A percentile compares a stretch with the other conserved stretches of the same genome.
Evolutionary conservation across 225 moss, liverwort and hornwort species (phyloP).

Genomic region (Asterella californica): DNA sequence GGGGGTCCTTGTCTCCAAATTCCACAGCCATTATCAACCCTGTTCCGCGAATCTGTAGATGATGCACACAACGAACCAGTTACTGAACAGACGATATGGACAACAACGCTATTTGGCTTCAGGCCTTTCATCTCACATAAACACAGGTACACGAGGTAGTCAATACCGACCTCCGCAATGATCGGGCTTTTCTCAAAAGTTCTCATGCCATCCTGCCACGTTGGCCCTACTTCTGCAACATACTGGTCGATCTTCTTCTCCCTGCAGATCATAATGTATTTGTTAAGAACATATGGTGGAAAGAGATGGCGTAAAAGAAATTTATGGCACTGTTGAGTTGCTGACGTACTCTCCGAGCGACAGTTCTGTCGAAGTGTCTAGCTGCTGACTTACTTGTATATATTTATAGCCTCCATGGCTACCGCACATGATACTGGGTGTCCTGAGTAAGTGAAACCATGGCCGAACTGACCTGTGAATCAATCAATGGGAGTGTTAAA

Average conservation of each 20-base stretch:
- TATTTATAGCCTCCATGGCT: constrained; percentile 68
- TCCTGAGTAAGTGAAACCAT: constrained; percentile 93
- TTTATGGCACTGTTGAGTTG: no score
- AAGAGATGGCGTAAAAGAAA: no score
- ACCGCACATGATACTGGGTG: constrained; percentile 94
- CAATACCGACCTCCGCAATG: constrained; percentile 59
- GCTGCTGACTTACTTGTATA: constrained; percentile 64
- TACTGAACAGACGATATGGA: neutral
- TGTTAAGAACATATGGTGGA: no score
- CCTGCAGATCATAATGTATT: constrained; percentile 31
- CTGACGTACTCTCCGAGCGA: no score
- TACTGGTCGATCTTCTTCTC: constrained; percentile 66
- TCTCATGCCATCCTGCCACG: constrained; percentile 78
- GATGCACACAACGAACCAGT: neutral
- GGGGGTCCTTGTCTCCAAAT: constrained; percentile 76
- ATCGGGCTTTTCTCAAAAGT: constrained; percentile 55
- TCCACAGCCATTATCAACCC: constrained; percentile 82
- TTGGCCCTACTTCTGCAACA: constrained; percentile 58
- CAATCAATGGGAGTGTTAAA: no score
- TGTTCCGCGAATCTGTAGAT: constrained; percentile 69
- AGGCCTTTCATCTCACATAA: neutral
- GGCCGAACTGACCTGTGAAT: constrained; percentile 69
- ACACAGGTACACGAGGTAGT: neutral
- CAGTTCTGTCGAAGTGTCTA: neutral
- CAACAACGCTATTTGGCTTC: neutral